Conservation (phyloP, 2,329 filamentous ascomycete species). For the Colletotrichum paranaense region DNA sequence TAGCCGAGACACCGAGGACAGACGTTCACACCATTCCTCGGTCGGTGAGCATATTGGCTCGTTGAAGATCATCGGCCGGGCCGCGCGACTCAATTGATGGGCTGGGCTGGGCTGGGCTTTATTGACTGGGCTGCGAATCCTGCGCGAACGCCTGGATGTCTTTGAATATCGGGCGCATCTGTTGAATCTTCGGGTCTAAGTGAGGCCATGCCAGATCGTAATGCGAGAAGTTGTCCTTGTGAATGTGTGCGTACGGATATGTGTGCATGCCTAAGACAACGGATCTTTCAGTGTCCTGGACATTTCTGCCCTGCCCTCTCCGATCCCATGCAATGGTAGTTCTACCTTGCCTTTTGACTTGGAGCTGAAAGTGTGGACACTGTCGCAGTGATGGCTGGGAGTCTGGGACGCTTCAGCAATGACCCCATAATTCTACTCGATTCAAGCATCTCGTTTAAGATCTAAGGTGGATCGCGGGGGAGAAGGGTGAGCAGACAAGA, state of each 20-base stretch:
- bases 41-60: slow-evolving; percentile 26
- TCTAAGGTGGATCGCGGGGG: slow-evolving; percentile 34
- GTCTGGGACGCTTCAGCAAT: not conserved
- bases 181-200: not conserved
- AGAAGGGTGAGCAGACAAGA: not conserved
- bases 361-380: slow-evolving; percentile 1
- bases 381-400: slow-evolving; percentile 20
- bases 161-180: slow-evolving; percentile 9
- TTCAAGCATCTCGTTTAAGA: slow-evolving; percentile 36
- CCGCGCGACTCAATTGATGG: slow-evolving; percentile 4
- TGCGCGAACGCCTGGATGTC: slow-evolving; percentile 5
- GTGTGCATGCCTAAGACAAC: not conserved
- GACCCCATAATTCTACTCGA: slow-evolving; percentile 31
- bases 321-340: slow-evolving; percentile 18
- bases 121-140: not conserved
- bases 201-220: not conserved
- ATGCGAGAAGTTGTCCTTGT: not conserved
- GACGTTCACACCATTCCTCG: slow-evolving; percentile 29
- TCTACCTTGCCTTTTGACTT: not conserved
- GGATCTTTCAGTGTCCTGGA: not conserved
- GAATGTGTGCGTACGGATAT: not conserved
- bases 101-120: not conserved
- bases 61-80: slow-evolving; percentile 24
- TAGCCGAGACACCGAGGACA: slow-evolving; percentile 34
- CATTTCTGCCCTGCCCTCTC: slow-evolving; percentile 1